A percentile compares a stretch with the other conserved stretches of the same genome.
Conservation (phyloP, 176 grass and related monocot genomes). For the Aegilops longissima region DNA sequence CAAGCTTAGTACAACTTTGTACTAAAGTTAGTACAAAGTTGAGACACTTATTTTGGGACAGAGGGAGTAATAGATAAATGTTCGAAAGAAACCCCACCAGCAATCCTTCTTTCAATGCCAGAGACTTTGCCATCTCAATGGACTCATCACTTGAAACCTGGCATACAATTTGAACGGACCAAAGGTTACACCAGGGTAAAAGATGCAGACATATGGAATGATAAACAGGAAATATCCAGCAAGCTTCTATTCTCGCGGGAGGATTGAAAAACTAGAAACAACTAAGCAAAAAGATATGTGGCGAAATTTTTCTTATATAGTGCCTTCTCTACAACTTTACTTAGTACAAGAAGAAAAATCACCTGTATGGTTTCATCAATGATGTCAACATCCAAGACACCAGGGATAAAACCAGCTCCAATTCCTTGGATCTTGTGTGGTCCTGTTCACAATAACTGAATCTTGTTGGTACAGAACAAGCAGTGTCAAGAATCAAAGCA, state of each 20-base stretch:
- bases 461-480: constrained; percentile 26
- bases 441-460: constrained; percentile 37
- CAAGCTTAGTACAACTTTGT: too few relatives aligned
- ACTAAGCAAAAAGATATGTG: background rate
- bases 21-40: too few relatives aligned
- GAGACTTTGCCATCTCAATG: constrained; percentile 73
- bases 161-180: constrained; percentile 19
- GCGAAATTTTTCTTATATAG: background rate
- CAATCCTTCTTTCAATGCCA: constrained; percentile 87
- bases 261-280: background rate
- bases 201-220: background rate
- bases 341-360: background rate
- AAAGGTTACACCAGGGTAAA: constrained; percentile 9
- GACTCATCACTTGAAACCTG: constrained; percentile 88
- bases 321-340: background rate
- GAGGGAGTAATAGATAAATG: background rate
- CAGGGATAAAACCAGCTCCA: constrained; percentile 90
- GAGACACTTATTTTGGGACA: too few relatives aligned
- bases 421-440: constrained; percentile 96
- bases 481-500: background rate
- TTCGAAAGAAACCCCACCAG: constrained; percentile 43
- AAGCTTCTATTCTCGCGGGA: background rate
- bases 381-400: constrained; percentile 66
- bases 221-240: background rate
- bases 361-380: constrained; percentile 78